A percentile compares a stretch with the other conserved stretches of the same genome.
Evolutionary conservation across 2,329 filamentous ascomycete genomes (phyloP).

Genomic region (Aspergillus clavatus): DNA sequence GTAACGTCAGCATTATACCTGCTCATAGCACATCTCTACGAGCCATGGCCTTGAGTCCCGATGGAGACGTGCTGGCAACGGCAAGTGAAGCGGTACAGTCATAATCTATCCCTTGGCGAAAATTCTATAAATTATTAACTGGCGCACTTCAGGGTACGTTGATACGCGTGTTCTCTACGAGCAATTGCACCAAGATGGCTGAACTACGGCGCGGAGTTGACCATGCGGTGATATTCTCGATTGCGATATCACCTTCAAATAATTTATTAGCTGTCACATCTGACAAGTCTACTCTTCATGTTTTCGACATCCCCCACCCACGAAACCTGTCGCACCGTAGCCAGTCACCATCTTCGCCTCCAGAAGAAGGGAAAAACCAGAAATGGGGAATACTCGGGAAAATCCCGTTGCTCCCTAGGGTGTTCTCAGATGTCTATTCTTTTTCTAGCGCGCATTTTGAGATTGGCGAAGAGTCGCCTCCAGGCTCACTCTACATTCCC

Average conservation of each 20-base stretch:
- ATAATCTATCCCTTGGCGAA: neutral
- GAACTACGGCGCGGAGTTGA: constrained; percentile 89
- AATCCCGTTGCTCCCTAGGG: constrained; percentile 75
- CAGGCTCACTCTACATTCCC: constrained; percentile 40
- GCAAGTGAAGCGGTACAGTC: constrained; percentile 69
- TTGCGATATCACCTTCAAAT: constrained; percentile 80
- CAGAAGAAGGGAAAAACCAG: constrained; percentile 52
- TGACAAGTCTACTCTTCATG: constrained; percentile 91
- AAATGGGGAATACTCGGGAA: constrained; percentile 85
- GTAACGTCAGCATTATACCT: constrained; percentile 87
- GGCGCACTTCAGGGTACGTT: constrained; percentile 65
- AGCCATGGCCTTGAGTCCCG: constrained; percentile 72
- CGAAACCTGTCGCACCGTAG: constrained; percentile 30
- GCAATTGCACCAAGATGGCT: constrained; percentile 71
- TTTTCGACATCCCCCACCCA: constrained; percentile 72
- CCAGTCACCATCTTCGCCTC: constrained; percentile 28
- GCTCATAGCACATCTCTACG: constrained; percentile 77
- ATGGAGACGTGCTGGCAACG: constrained; percentile 78
- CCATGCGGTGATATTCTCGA: constrained; percentile 76
- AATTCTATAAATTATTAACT: neutral
- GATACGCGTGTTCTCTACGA: constrained; percentile 77
- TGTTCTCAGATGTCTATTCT: constrained; percentile 87
- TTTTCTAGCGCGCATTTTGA: constrained; percentile 78
- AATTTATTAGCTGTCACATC: constrained; percentile 83
- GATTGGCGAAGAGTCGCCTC: constrained; percentile 66